A percentile compares a stretch with the other conserved stretches of the same genome.
These are phyloP conservation scores for Pachyrhizus erosus DNA, from an alignment of 306 rosid genomes.

Conservation along the genomic window DNA sequence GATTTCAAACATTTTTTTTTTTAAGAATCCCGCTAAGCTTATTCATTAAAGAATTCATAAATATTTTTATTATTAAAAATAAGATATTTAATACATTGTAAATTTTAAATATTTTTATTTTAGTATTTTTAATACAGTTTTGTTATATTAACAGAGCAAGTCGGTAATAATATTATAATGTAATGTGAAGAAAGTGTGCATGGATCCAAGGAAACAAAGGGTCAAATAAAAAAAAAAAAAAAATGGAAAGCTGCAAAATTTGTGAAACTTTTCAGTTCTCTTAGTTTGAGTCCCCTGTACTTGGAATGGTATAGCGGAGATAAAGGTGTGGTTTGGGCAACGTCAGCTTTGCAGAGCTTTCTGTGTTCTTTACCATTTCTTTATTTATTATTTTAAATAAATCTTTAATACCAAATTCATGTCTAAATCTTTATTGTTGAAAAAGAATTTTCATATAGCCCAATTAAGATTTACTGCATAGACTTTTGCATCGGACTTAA, in stretches of 20 bases:
- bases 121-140: no score
- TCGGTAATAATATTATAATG: neutral
- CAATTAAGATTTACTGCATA: neutral
- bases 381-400: neutral
- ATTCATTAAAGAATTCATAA: neutral
- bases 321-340: neutral
- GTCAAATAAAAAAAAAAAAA: neutral
- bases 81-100: no score
- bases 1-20: neutral
- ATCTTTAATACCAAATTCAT: no score
- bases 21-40: neutral
- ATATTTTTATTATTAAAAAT: neutral
- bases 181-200: neutral
- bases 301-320: neutral
- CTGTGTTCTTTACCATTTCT: neutral
- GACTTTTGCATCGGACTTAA: conserved; percentile 1
- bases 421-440: neutral
- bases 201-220: conserved; percentile 13
- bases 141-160: no score
- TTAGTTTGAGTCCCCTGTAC: neutral
- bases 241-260: conserved; percentile 34
- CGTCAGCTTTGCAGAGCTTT: neutral
- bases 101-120: no score
- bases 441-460: conserved; percentile 1
- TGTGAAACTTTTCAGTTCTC: conserved; percentile 33